Percentiles rank a stretch among this genome's conserved stretches.
phyloP scores from a whole-genome alignment of 257 asterid species.

The Plectranthus barbatus region DNA sequence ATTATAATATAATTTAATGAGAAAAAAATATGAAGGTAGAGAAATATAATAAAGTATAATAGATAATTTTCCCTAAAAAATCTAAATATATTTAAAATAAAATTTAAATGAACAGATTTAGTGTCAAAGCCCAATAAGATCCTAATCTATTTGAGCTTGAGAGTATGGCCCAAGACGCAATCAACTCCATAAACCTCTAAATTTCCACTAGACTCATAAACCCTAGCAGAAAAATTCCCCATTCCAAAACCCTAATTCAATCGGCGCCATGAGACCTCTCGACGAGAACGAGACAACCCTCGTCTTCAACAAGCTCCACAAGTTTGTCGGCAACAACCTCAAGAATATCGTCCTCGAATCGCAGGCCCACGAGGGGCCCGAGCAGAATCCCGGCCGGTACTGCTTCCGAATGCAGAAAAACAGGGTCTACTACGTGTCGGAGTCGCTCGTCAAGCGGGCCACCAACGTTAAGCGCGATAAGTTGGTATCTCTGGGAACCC shows the following conservation, averaged over 20 bases:
- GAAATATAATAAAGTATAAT: no score
- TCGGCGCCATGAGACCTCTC: conserved; percentile 55
- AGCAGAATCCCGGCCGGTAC: conserved; percentile 58
- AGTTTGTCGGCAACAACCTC: conserved; percentile 75
- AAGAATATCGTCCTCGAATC: conserved; percentile 62
- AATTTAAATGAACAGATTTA: no score
- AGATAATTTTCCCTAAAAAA: no score
- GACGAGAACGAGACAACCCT: conserved; percentile 80
- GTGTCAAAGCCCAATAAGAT: no score
- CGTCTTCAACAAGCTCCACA: conserved; percentile 80
- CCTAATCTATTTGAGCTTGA: no score
- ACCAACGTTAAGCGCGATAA: conserved; percentile 83
- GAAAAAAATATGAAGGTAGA: no score
- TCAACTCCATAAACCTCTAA: background rate
- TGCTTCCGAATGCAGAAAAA: conserved; percentile 82
- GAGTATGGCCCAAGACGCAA: background rate
- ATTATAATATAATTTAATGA: no score
- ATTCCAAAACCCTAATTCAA: background rate
- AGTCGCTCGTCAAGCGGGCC: conserved; percentile 73
- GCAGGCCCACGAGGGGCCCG: conserved; percentile 84
- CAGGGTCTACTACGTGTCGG: conserved; percentile 79
- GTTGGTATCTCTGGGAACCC: conserved; percentile 66
- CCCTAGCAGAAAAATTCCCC: conserved; percentile 8
- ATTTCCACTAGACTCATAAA: background rate
- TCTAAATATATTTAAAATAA: no score